Conservation (phyloP, 1,284 basidiomycete species). For the Hemileia vastatrix region DNA sequence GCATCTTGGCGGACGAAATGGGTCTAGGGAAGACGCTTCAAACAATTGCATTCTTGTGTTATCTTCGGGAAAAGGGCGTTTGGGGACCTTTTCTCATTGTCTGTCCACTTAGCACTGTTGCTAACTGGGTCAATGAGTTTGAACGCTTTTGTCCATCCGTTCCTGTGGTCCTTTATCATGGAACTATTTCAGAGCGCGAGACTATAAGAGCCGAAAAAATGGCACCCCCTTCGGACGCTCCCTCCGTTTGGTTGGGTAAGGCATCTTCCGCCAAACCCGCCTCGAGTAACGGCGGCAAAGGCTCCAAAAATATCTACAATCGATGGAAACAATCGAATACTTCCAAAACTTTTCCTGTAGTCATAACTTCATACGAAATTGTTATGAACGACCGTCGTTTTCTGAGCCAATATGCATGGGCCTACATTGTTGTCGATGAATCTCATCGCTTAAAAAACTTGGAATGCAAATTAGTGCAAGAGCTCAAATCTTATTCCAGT, state of each 20-base stretch:
- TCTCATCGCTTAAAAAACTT: conserved; percentile 89
- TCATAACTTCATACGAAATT: conserved; percentile 89
- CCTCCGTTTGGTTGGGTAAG: conserved; percentile 28
- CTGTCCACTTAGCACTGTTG: conserved; percentile 79
- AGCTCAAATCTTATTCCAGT: conserved; percentile 76
- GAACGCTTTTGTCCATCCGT: conserved; percentile 65
- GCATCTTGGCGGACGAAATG: conserved; percentile 87
- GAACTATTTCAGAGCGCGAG: conserved; percentile 61
- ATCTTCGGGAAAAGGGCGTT: conserved; percentile 65
- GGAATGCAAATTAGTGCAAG: conserved; percentile 64
- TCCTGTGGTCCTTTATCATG: conserved; percentile 81
- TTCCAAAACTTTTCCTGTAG: conserved; percentile 57
- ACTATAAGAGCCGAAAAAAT: conserved; percentile 25
- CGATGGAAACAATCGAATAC: conserved; percentile 26
- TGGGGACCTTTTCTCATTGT: conserved; percentile 77
- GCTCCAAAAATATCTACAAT: conserved; percentile 25
- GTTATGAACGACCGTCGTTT: conserved; percentile 69
- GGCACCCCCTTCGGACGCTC: conserved; percentile 37
- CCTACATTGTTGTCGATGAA: conserved; percentile 91
- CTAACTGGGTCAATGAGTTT: conserved; percentile 88
- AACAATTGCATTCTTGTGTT: conserved; percentile 82
- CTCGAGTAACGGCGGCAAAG: neutral
- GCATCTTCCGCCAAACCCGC: too few species aligned
- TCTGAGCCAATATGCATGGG: conserved; percentile 66
- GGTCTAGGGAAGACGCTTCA: conserved; percentile 87